Conservation (phyloP, 73 alveolate species). For the Uronychia setigera region DNA sequence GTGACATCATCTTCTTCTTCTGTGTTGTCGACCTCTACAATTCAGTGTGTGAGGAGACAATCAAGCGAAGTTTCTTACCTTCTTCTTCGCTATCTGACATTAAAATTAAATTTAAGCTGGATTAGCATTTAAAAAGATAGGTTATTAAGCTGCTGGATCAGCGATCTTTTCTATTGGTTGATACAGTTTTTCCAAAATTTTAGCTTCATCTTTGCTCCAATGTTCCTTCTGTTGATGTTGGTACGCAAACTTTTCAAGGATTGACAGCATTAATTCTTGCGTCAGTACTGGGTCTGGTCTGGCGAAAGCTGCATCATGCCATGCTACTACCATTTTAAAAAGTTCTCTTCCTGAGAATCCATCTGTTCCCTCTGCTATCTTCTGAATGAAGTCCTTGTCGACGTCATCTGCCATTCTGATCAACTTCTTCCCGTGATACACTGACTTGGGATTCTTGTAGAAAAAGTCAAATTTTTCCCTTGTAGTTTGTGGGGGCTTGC, state of each 20-base stretch:
- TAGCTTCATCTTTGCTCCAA: conserved; percentile 61
- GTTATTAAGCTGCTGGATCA: not conserved
- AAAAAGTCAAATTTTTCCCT: conserved; percentile 37
- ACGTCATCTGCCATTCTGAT: conserved; percentile 74
- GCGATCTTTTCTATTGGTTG: not conserved
- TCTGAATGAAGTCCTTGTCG: conserved; percentile 37
- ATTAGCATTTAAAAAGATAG: not conserved
- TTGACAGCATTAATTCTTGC: conserved; percentile 55
- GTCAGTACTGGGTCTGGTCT: conserved; percentile 68
- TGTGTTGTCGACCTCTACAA: not conserved
- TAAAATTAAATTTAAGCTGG: not conserved
- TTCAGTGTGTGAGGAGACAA: too few relatives aligned
- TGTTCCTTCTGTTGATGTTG: conserved; percentile 66
- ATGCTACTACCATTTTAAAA: conserved; percentile 81
- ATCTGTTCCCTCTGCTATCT: conserved; percentile 79
- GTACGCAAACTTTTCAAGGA: conserved; percentile 36
- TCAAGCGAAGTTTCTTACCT: not conserved
- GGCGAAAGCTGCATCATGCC: conserved; percentile 89
- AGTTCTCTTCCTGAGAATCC: conserved; percentile 95
- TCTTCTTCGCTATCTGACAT: not conserved
- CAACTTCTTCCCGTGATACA: conserved; percentile 54
- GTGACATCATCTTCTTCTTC: not conserved
- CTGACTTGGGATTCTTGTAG: conserved; percentile 53
- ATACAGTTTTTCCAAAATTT: conserved; percentile 23
- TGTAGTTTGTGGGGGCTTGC: conserved; percentile 54